Conservation (phyloP, 148 eudicot species). For the Chenopodium suecicum region DNA sequence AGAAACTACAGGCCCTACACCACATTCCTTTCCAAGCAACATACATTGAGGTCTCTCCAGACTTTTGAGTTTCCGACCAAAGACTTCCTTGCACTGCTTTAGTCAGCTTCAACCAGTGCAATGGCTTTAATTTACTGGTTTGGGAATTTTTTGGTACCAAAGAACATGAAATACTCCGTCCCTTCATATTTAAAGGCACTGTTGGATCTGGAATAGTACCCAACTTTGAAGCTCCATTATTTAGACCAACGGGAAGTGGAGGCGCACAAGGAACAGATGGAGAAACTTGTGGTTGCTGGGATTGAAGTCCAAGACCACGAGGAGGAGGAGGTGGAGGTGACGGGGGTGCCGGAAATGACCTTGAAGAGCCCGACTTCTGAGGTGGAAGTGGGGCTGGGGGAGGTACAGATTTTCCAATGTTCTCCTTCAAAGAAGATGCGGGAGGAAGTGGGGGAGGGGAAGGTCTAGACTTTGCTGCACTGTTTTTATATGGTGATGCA, state of each 20-base stretch:
- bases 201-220: conserved; percentile 46
- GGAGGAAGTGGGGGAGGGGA: conserved; percentile 28
- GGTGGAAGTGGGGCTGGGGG: conserved; percentile 35
- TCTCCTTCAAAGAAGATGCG: not conserved
- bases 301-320: conserved; percentile 17
- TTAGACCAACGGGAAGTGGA: conserved; percentile 46
- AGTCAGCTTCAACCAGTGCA: conserved; percentile 86
- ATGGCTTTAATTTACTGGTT: conserved; percentile 75
- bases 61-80: conserved; percentile 87
- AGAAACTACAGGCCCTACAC: not conserved
- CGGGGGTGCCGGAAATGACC: conserved; percentile 31
- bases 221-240: conserved; percentile 29
- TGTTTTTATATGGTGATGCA: conserved; percentile 21
- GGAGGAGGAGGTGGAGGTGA: conserved; percentile 50
- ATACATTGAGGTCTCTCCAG: conserved; percentile 67
- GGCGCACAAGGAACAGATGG: conserved; percentile 46
- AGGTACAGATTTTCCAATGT: conserved; percentile 20
- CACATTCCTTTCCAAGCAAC: conserved; percentile 22
- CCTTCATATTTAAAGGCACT: conserved; percentile 51
- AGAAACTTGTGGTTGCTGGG: conserved; percentile 21
- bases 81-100: conserved; percentile 94
- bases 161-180: conserved; percentile 42
- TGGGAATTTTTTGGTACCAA: conserved; percentile 43
- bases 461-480: conserved; percentile 10
- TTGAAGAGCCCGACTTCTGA: conserved; percentile 13